Conservation (phyloP, 75 land plant genomes). For the Larix kaempferi region DNA sequence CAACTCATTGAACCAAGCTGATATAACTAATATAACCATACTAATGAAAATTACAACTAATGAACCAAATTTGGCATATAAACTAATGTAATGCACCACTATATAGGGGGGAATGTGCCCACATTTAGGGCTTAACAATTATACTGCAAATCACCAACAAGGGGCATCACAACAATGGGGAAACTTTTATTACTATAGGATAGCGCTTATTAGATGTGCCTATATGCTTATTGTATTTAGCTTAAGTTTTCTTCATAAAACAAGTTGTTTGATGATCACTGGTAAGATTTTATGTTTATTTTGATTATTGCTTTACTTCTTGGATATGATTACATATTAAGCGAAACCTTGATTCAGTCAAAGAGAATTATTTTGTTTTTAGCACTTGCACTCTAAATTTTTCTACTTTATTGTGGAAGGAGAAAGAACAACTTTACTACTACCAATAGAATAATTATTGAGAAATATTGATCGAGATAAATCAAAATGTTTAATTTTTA, state of each 20-base stretch:
- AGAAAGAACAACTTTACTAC: too few relatives aligned
- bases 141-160: constrained; percentile 88
- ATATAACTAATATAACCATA: too few relatives aligned
- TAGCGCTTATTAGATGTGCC: constrained; percentile 81
- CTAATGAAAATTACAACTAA: too few relatives aligned
- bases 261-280: background rate
- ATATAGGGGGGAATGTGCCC: constrained; percentile 98
- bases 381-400: background rate
- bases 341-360: background rate
- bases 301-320: constrained; percentile 1
- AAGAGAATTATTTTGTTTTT: background rate
- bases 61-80: too few relatives aligned
- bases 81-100: constrained; percentile 4
- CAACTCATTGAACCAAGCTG: too few relatives aligned
- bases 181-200: constrained; percentile 89
- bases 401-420: too few relatives aligned
- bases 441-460: too few relatives aligned
- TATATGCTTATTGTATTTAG: background rate
- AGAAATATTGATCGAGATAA: too few relatives aligned
- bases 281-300: background rate
- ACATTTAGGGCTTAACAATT: too few relatives aligned
- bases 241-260: background rate
- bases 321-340: background rate
- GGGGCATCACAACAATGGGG: constrained; percentile 99
- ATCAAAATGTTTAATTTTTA: too few relatives aligned